Conservation (phyloP, 2,329 filamentous ascomycete species). For the Magnaporthales sp. region DNA sequence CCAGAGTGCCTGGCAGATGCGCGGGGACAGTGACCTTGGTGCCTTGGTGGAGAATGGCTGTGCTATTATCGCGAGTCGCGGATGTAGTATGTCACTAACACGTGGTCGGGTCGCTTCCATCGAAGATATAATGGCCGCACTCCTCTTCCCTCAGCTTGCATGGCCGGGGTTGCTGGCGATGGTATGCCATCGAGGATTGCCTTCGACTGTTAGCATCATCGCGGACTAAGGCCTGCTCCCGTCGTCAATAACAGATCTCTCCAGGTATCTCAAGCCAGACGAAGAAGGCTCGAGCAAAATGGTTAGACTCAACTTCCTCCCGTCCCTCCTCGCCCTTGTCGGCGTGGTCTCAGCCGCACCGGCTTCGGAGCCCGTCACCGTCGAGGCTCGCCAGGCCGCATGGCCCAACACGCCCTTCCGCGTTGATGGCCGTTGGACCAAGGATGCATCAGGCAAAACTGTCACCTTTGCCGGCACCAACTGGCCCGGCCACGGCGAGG, state of each 20-base stretch:
- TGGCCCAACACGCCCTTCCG: slow-evolving; percentile 27
- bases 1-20: no score
- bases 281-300: background rate
- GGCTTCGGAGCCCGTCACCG: slow-evolving; percentile 7
- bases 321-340: background rate
- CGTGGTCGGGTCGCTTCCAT: background rate
- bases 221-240: background rate
- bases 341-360: background rate
- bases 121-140: background rate
- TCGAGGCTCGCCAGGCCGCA: slow-evolving; percentile 9
- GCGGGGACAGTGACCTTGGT: no score
- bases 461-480: slow-evolving; percentile 39
- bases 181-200: background rate
- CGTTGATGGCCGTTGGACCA: slow-evolving; percentile 15
- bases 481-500: slow-evolving; percentile 44
- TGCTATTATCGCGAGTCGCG: background rate
- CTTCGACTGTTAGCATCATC: background rate
- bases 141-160: background rate
- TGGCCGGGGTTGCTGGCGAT: background rate
- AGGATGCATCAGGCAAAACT: slow-evolving; percentile 18
- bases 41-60: no score
- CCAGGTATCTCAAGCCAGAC: background rate
- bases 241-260: background rate
- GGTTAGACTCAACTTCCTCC: background rate
- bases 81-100: background rate